phyloP scores from a whole-genome alignment of 164 flowering plant genomes.

The Stephania japonica region DNA sequence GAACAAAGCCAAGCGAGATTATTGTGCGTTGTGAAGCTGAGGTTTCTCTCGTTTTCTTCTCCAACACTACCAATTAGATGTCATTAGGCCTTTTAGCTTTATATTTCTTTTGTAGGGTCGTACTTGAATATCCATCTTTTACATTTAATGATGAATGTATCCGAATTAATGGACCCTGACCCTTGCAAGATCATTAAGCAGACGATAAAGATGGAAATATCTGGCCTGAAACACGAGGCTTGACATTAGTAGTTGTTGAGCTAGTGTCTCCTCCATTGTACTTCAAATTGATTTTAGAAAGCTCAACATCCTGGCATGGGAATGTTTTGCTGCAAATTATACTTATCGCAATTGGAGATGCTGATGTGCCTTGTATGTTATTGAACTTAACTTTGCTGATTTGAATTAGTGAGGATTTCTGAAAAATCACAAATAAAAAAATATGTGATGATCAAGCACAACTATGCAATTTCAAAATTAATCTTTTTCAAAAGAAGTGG shows the following conservation, averaged over 20 bases:
- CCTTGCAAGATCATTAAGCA: background rate
- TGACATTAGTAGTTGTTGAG: conserved; percentile 13
- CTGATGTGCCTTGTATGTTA: conserved; percentile 24
- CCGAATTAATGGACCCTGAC: background rate
- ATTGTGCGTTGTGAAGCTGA: no score
- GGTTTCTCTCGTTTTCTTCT: no score
- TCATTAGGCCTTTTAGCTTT: background rate
- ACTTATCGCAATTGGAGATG: conserved; percentile 17
- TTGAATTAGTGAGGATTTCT: conserved; percentile 22
- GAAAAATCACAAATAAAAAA: background rate
- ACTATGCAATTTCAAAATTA: no score
- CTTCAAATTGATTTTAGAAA: conserved; percentile 21
- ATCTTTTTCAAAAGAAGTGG: background rate
- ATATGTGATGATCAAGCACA: background rate
- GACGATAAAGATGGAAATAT: conserved; percentile 9
- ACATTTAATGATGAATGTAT: background rate
- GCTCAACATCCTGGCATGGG: conserved; percentile 21
- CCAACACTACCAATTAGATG: no score
- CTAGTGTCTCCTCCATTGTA: conserved; percentile 19
- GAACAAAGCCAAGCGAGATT: no score
- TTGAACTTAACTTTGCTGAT: conserved; percentile 20
- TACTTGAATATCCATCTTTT: background rate
- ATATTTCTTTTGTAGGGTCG: background rate
- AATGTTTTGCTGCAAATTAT: conserved; percentile 19
- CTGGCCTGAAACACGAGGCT: background rate